These are phyloP conservation scores for Dalbergia cochinchinensis DNA, from an alignment of 306 rosid species.

Conservation along the genomic window DNA sequence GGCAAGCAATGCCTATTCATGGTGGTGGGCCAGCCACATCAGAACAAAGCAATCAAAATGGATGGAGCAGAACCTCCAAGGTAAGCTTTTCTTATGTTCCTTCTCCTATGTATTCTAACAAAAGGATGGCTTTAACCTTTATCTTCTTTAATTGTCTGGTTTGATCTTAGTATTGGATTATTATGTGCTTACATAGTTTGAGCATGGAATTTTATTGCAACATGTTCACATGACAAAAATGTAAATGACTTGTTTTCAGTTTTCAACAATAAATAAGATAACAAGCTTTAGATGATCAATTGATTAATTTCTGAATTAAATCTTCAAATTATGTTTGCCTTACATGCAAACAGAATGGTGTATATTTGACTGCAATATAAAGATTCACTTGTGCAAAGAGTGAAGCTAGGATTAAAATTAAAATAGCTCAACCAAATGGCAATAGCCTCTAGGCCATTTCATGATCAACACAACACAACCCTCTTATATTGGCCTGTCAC, in stretches of 20 bases:
- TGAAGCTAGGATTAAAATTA: background rate
- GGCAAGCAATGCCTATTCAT: conserved; percentile 94
- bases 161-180: conserved; percentile 2
- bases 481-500: background rate
- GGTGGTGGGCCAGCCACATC: conserved; percentile 99
- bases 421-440: background rate
- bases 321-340: conserved; percentile 7
- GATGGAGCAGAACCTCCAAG: conserved; percentile 91
- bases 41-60: conserved; percentile 97
- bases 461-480: conserved; percentile 5
- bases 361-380: conserved; percentile 13
- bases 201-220: conserved; percentile 9
- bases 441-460: conserved; percentile 27
- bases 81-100: conserved; percentile 46
- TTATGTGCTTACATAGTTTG: conserved; percentile 14
- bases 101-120: background rate
- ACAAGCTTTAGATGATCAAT: conserved; percentile 3
- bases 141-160: background rate
- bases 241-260: conserved; percentile 1
- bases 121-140: background rate
- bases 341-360: background rate
- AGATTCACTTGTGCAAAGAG: background rate
- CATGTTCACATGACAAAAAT: conserved; percentile 17
- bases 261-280: background rate
- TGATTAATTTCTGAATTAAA: background rate